These are phyloP conservation scores for Fusarium sp. DNA, from an alignment of 2,329 filamentous ascomycete genomes.

Conservation along the genomic window DNA sequence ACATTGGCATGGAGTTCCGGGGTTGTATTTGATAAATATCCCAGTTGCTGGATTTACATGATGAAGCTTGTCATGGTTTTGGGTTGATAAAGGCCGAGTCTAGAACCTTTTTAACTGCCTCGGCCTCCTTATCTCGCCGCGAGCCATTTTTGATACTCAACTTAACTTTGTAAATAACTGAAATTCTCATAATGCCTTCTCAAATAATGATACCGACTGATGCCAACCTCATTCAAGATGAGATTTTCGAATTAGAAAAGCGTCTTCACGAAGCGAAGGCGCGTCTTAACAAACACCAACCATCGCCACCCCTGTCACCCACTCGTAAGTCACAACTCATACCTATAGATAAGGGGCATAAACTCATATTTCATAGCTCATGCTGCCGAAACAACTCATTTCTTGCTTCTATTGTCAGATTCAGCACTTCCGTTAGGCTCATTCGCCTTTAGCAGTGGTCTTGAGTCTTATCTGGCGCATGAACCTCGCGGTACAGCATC, in stretches of 20 bases:
- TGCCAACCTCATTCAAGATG: constrained; percentile 57
- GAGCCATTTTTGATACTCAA: constrained; percentile 31
- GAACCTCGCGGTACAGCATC: constrained; percentile 54
- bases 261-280: constrained; percentile 60
- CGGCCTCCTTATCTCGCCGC: constrained; percentile 39
- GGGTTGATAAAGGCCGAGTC: constrained; percentile 27
- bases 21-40: constrained; percentile 19
- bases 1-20: constrained; percentile 45
- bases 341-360: constrained; percentile 3
- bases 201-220: constrained; percentile 33
- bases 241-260: constrained; percentile 70
- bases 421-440: constrained; percentile 85
- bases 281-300: constrained; percentile 54
- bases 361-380: constrained; percentile 32
- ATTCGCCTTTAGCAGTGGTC: constrained; percentile 86
- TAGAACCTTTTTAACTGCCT: constrained; percentile 10
- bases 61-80: constrained; percentile 36
- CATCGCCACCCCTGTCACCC: constrained; percentile 31
- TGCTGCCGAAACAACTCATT: constrained; percentile 61
- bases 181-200: constrained; percentile 44
- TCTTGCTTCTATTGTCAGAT: constrained; percentile 81
- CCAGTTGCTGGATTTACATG: constrained; percentile 40
- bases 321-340: constrained; percentile 27
- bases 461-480: constrained; percentile 86
- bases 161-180: constrained; percentile 12